Percentiles rank a stretch among this genome's conserved stretches.
phyloP scores from a whole-genome alignment of 78 protist genomes.

The Planoprotostelium fungivorum region DNA sequence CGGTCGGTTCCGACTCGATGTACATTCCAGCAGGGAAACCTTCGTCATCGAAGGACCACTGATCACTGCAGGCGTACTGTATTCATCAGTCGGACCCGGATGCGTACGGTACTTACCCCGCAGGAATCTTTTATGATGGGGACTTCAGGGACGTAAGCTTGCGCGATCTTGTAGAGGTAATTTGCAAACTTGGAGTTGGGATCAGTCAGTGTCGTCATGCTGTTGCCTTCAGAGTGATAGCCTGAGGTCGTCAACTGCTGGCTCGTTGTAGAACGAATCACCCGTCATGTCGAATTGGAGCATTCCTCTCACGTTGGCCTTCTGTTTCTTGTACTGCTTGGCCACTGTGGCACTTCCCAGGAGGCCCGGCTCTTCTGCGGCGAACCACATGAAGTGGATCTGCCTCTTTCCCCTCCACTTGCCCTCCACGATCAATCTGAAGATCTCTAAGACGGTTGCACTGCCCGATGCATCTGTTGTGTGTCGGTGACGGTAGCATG shows the following conservation, averaged over 20 bases:
- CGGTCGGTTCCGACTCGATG: neutral
- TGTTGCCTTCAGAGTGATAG: neutral
- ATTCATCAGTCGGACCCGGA: neutral
- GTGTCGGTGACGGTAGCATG: neutral
- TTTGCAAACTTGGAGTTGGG: neutral
- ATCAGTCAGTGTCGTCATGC: neutral
- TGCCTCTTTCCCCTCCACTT: neutral
- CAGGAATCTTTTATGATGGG: neutral
- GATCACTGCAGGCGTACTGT: neutral
- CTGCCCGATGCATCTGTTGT: neutral
- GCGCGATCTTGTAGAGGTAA: neutral
- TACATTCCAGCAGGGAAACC: neutral
- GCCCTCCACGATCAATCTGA: neutral
- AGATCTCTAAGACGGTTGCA: neutral
- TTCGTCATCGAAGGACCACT: neutral
- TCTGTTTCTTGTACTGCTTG: neutral
- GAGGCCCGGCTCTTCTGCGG: neutral
- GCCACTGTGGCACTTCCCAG: neutral
- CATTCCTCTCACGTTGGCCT: neutral
- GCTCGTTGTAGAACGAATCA: neutral
- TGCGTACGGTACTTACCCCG: neutral
- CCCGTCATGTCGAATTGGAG: neutral
- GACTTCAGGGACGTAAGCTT: neutral
- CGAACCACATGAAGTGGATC: neutral
- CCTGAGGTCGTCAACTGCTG: neutral